These are phyloP conservation scores for Grosmannia huntii DNA, from an alignment of 2,329 filamentous ascomycete species.

Conservation along the genomic window DNA sequence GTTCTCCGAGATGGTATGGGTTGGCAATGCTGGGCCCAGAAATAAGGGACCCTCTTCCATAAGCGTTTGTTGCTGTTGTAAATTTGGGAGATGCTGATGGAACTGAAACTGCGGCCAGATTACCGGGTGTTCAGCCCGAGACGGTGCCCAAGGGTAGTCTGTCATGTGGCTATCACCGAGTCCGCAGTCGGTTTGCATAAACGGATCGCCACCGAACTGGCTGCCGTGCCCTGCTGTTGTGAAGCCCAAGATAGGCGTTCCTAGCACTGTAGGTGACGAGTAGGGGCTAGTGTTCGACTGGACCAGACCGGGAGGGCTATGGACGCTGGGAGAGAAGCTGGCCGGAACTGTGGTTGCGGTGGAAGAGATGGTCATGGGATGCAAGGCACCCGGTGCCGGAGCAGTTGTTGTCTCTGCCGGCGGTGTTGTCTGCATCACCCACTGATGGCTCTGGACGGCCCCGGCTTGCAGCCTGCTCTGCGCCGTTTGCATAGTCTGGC, in stretches of 20 bases:
- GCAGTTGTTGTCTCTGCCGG: not conserved
- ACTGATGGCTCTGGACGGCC: not conserved
- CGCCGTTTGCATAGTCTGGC: not conserved
- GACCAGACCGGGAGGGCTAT: not conserved
- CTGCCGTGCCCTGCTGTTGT: not conserved
- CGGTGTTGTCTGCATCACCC: not conserved
- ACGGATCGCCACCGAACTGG: not conserved
- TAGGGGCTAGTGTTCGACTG: not conserved
- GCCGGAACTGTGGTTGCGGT: not conserved
- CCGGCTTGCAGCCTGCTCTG: not conserved
- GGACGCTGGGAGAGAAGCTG: not conserved
- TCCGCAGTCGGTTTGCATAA: not conserved
- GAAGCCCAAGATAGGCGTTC: not conserved
- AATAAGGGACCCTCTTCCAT: not conserved
- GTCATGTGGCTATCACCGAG: not conserved
- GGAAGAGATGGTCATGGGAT: not conserved
- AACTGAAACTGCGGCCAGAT: not conserved
- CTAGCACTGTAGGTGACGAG: not conserved
- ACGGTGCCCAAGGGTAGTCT: not conserved
- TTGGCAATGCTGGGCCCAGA: not conserved
- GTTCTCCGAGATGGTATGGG: not conserved
- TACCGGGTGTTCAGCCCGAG: not conserved
- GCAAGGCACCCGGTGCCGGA: not conserved
- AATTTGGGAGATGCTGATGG: not conserved
- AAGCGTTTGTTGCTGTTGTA: not conserved